Base-by-base conservation (phyloP, 2,329 filamentous ascomycete species). In the Colletotrichum brevisporum region DNA sequence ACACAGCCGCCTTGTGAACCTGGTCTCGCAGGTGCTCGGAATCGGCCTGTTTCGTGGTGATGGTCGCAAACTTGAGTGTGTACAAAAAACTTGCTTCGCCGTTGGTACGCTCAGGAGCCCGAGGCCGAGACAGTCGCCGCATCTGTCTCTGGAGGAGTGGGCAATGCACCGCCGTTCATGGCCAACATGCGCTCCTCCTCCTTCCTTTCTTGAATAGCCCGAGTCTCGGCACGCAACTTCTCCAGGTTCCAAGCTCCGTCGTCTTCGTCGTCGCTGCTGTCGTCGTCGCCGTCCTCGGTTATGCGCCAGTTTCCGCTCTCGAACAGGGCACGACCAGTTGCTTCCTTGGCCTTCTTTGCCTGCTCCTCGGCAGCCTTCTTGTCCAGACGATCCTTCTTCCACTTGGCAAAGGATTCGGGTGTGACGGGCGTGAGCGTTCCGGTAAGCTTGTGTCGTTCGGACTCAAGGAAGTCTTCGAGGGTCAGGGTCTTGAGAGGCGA, bases 301-400 rank as follows among this genome's bases (percentile, higher is more conserved):
- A 64, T 58, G 70, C 90, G 86, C 95, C 95, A 99, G 80, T 97
- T 95, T 76, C 96, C 96, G 80, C 94, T 96, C 83, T 99, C 96
- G 80, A 99, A 99, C 82, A 99, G 86, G 8, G 94, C 94, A 83
- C 95, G 90, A 76, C 96, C 96, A 21, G 96, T 99, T 24, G 95
- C 95, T 75, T 99, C 96, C 87, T 97, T 98, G 77, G 94, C 93
- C 82, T 92, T 91, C 78, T 92, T 90, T 55, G 94, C 94, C 82
- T 97, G 91, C 74, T 96, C 93, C 76, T 99, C 96, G 24, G 96
- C 96, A 16, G 91, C 92, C 87, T 97, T 98, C 91, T 99, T 99
- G 81, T 94, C 90, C 74, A 98, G 79, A 52, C 96, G 92, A 61
- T 97, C 92, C 83, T 95, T 91, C 88, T 99, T 99, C 96, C 96